Evolutionary conservation across 169 alveolate species (phyloP).

Genomic region (Plasmodium yoelii): DNA sequence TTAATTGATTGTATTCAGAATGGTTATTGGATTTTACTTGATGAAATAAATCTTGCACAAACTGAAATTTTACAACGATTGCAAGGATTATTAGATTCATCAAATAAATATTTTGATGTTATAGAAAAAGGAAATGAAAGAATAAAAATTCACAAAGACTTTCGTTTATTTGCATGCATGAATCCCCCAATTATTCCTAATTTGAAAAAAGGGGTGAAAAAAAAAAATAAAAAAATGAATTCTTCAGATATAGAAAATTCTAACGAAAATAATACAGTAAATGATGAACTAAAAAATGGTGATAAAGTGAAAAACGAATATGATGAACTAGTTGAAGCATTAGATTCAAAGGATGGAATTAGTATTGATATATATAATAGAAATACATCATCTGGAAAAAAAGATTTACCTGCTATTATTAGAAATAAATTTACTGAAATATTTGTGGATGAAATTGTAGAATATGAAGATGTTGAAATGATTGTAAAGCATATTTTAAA

Average conservation of each 20-base stretch:
- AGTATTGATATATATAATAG: constrained; percentile 90
- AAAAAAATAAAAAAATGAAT: not conserved
- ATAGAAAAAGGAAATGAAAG: constrained; percentile 89
- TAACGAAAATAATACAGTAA: constrained; percentile 71
- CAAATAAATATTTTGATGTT: constrained; percentile 79
- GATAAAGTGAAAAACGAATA: not conserved
- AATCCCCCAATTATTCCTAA: constrained; percentile 95
- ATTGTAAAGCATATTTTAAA: constrained; percentile 77
- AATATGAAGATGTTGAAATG: constrained; percentile 79
- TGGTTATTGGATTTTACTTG: constrained; percentile 99
- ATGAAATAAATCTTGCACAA: constrained; percentile 99
- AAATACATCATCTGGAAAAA: constrained; percentile 95
- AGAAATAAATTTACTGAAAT: constrained; percentile 96
- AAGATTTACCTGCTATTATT: constrained; percentile 95
- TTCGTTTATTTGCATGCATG: constrained; percentile 98
- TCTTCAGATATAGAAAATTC: constrained; percentile 15
- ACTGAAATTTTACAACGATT: constrained; percentile 96
- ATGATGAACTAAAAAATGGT: not conserved
- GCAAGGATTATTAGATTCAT: constrained; percentile 39
- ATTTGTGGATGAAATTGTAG: constrained; percentile 93
- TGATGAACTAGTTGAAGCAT: not conserved
- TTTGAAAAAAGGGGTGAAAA: constrained; percentile 32
- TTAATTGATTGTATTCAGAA: constrained; percentile 96
- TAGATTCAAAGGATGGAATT: constrained; percentile 79
- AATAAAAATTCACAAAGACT: constrained; percentile 93